Evolutionary conservation across 78 protist genomes (phyloP), one percentile per base, ranked within the genome.

Genomic region (Protostelium mycophagum): DNA sequence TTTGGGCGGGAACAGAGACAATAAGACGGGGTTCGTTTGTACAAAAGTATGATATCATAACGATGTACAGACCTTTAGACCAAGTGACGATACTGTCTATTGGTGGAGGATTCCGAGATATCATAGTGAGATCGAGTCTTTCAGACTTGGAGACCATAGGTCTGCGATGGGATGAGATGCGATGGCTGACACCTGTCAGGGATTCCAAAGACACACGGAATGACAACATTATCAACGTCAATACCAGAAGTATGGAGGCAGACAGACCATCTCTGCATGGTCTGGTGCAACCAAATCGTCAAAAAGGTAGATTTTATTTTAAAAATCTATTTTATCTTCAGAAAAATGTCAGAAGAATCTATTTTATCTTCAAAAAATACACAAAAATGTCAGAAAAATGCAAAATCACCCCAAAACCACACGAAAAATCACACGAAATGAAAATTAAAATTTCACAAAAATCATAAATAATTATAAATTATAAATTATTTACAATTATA

Each of bases 271-370:
- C 90, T 87, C 73, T 89, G 91, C 84, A 92, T 92, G n/a, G 85
- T 92, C 25, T 92, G 94, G 94, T 92, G 94, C 35, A 92, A 92
- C 38, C 92, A 92, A 23, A 89, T 92, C 28, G 94, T 92, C 73
- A 51, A 51, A 51, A 51, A 51, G 73, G 73, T 51, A 51, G 31
- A 16, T 51, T 5, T 51, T 51, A n/a, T n/a, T n/a, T n/a, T n/a
- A n/a, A n/a, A n/a, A n/a, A n/a, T n/a, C n/a, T n/a, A n/a, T n/a
- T n/a, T n/a, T n/a, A n/a, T n/a, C n/a, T n/a, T n/a, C n/a, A n/a
- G n/a, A n/a, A n/a, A n/a, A n/a, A n/a, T n/a, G n/a, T n/a, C n/a
- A n/a, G n/a, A n/a, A n/a, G n/a, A n/a, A n/a, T n/a, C n/a, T n/a
- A n/a, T n/a, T n/a, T n/a, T n/a, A n/a, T n/a, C n/a, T n/a, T n/a